Evolutionary conservation across 257 asterid species (phyloP).

Genomic region (Euphrasia confusa): DNA sequence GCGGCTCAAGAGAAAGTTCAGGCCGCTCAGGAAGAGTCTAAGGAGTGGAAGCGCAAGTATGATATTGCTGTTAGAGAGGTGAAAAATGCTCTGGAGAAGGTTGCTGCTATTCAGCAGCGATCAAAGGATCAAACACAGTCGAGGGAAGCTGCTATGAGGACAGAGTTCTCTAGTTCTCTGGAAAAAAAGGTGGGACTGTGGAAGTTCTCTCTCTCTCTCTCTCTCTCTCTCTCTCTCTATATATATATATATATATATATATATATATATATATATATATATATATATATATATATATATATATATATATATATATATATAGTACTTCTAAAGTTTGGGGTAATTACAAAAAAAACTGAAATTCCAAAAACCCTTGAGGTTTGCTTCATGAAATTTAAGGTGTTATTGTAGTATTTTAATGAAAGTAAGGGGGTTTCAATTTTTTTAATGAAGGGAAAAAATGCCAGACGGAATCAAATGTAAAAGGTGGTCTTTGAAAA

Average conservation of each 20-base stretch:
- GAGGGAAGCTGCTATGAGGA: conserved; percentile 78
- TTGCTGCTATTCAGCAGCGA: conserved; percentile 84
- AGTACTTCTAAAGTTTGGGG: too few species aligned
- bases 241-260: background rate
- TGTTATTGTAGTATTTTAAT: too few species aligned
- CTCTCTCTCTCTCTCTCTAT: conserved; percentile 12
- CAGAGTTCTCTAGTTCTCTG: conserved; percentile 56
- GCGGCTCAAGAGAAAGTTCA: conserved; percentile 93
- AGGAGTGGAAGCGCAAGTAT: conserved; percentile 93
- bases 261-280: too few species aligned
- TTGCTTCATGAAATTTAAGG: too few species aligned
- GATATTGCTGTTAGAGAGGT: conserved; percentile 80
- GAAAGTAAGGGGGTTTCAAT: too few species aligned
- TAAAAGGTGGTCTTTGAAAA: too few species aligned
- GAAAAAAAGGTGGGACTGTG: conserved; percentile 59
- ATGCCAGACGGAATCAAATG: too few species aligned
- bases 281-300: background rate
- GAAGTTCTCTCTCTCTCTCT: background rate
- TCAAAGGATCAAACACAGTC: conserved; percentile 66
- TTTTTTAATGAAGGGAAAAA: too few species aligned
- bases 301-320: too few species aligned
- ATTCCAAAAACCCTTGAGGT: too few species aligned
- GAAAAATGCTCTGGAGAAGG: conserved; percentile 86
- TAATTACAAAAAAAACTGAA: too few species aligned
- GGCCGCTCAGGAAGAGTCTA: conserved; percentile 91